phyloP scores from a whole-genome alignment of 2,329 filamentous ascomycete species.

The Didymella glomerata region DNA sequence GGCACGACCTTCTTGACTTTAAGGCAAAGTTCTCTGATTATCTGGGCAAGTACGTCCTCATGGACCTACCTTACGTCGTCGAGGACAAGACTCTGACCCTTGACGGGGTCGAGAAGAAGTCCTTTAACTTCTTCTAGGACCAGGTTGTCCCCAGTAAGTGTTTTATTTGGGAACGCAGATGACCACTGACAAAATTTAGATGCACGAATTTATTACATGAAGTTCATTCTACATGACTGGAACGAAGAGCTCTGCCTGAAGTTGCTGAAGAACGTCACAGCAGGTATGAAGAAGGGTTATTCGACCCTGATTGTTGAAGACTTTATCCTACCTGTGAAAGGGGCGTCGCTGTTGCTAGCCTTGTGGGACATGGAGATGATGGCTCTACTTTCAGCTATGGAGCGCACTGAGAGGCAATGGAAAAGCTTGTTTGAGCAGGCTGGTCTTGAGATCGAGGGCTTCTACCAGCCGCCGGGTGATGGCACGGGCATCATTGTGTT shows the following conservation, averaged over 20 bases:
- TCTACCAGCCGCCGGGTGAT: slow-evolving; percentile 15
- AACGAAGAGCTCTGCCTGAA: slow-evolving; percentile 16
- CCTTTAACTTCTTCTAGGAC: slow-evolving; percentile 38
- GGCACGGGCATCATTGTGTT: slow-evolving; percentile 17
- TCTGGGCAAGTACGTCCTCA: slow-evolving; percentile 7
- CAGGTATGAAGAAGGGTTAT: slow-evolving; percentile 24
- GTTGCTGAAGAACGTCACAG: slow-evolving; percentile 23
- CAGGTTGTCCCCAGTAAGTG: slow-evolving; percentile 9
- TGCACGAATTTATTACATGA: slow-evolving; percentile 25
- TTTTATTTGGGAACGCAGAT: not conserved
- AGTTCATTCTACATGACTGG: slow-evolving; percentile 27
- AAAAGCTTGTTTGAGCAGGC: slow-evolving; percentile 11
- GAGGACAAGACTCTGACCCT: slow-evolving; percentile 9
- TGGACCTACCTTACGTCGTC: slow-evolving; percentile 8
- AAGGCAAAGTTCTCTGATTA: slow-evolving; percentile 4
- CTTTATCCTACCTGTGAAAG: slow-evolving; percentile 17
- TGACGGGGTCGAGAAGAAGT: slow-evolving; percentile 2
- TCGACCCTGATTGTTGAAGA: slow-evolving; percentile 23
- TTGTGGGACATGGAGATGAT: slow-evolving; percentile 27
- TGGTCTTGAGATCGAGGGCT: slow-evolving; percentile 15
- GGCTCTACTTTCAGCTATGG: slow-evolving; percentile 15
- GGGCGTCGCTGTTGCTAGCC: slow-evolving; percentile 3
- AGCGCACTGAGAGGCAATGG: slow-evolving; percentile 20
- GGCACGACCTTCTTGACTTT: slow-evolving; percentile 21
- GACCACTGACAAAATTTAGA: not conserved